These are phyloP conservation scores for Sordaria brevicollis DNA, from an alignment of 495 filamentous ascomycete species.

Conservation along the genomic window DNA sequence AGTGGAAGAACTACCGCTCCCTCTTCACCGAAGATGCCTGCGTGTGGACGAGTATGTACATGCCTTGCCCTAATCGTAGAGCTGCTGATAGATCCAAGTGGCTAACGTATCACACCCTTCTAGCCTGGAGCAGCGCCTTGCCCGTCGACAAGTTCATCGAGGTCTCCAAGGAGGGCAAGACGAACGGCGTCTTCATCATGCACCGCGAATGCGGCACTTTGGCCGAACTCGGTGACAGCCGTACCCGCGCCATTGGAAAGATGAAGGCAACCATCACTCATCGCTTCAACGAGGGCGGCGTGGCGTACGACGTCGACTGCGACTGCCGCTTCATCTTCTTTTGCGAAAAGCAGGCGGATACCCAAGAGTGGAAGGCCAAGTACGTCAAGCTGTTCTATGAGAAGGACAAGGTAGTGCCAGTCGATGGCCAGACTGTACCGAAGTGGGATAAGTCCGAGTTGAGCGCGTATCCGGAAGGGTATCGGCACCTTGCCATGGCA, in stretches of 20 bases:
- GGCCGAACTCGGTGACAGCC: slow-evolving; percentile 43
- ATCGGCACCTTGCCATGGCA: slow-evolving; percentile 43
- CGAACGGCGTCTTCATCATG: slow-evolving; percentile 56
- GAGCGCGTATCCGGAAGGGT: slow-evolving; percentile 42
- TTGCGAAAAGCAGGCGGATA: slow-evolving; percentile 33
- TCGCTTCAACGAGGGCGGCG: slow-evolving; percentile 36
- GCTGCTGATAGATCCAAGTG: background rate
- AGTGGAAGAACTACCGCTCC: slow-evolving; percentile 54
- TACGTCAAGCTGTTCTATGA: slow-evolving; percentile 59
- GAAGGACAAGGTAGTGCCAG: slow-evolving; percentile 55
- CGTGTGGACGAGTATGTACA: slow-evolving; percentile 49
- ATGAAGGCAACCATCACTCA: slow-evolving; percentile 65
- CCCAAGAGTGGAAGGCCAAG: slow-evolving; percentile 43
- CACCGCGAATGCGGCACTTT: slow-evolving; percentile 52
- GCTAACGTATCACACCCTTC: background rate
- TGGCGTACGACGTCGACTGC: slow-evolving; percentile 48
- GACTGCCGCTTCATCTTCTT: slow-evolving; percentile 58
- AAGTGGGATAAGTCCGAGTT: slow-evolving; percentile 37
- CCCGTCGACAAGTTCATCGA: slow-evolving; percentile 47
- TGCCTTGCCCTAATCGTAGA: background rate
- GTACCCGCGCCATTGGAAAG: slow-evolving; percentile 51
- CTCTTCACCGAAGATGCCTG: slow-evolving; percentile 49
- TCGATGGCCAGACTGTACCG: slow-evolving; percentile 42
- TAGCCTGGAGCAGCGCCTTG: slow-evolving; percentile 47
- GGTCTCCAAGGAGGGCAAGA: slow-evolving; percentile 49